phyloP scores from a whole-genome alignment of 805 yeast genomes.

The Soucietia sequanensis region DNA sequence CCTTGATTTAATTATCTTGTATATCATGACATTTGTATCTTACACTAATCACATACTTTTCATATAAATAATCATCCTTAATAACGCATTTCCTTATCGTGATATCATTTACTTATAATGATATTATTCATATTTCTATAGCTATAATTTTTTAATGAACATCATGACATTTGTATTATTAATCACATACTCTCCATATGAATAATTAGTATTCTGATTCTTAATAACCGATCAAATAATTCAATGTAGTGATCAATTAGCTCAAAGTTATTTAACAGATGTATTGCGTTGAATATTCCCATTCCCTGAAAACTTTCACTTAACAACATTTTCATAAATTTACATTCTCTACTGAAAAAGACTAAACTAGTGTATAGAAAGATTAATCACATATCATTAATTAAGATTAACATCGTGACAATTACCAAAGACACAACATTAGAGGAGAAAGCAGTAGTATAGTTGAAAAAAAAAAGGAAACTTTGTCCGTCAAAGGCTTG shows the following conservation, averaged over 20 bases:
- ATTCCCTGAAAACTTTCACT: slow-evolving; percentile 71
- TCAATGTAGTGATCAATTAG: slow-evolving; percentile 87
- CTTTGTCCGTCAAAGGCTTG: slow-evolving; percentile 4
- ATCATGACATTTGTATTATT: too few relatives aligned
- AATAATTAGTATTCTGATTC: too few relatives aligned
- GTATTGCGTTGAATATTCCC: slow-evolving; percentile 94
- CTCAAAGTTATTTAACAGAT: slow-evolving; percentile 89
- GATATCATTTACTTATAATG: too few relatives aligned
- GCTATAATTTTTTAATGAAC: too few relatives aligned
- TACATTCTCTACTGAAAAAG: slow-evolving; percentile 70
- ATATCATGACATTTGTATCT: too few relatives aligned
- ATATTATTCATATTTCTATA: too few relatives aligned
- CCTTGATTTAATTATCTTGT: too few relatives aligned
- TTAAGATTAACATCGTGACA: slow-evolving; percentile 15
- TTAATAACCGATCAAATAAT: slow-evolving; percentile 83
- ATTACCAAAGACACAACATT: slow-evolving; percentile 7
- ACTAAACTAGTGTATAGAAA: slow-evolving; percentile 66
- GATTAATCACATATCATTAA: slow-evolving; percentile 55
- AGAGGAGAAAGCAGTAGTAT: slow-evolving; percentile 10
- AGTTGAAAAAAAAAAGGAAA: slow-evolving; percentile 14
- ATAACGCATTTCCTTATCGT: too few relatives aligned
- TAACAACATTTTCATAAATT: slow-evolving; percentile 54
- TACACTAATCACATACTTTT: too few relatives aligned
- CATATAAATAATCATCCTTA: too few relatives aligned
- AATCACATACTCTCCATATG: too few relatives aligned